Percentiles rank a stretch among this genome's conserved stretches.
Conservation (phyloP, 2,329 filamentous ascomycete species). For the Epichloe festucae region DNA sequence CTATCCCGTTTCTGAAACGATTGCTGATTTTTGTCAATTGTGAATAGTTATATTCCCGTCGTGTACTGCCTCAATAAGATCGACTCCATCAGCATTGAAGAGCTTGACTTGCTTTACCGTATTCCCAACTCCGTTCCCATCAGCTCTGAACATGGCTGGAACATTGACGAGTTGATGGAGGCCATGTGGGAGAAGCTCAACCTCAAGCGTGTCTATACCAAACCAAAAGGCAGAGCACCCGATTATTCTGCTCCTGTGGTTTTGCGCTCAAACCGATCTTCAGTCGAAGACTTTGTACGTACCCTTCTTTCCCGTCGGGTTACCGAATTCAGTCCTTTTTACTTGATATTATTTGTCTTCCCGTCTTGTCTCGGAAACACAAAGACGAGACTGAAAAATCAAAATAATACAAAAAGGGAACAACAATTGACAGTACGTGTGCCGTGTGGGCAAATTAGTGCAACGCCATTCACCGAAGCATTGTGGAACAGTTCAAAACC, state of each 20-base stretch:
- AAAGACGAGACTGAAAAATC: neutral
- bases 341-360: neutral
- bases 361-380: neutral
- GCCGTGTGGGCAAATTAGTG: slow-evolving; percentile 48
- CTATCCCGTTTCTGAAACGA: neutral
- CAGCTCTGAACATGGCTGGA: slow-evolving; percentile 96
- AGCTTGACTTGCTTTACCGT: slow-evolving; percentile 87
- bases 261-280: slow-evolving; percentile 67
- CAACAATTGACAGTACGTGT: slow-evolving; percentile 1
- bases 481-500: slow-evolving; percentile 88
- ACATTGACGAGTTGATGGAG: slow-evolving; percentile 91
- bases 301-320: slow-evolving; percentile 3
- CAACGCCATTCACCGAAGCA: slow-evolving; percentile 92
- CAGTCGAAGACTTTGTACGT: slow-evolving; percentile 93
- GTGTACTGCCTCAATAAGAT: slow-evolving; percentile 99
- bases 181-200: slow-evolving; percentile 97
- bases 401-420: neutral
- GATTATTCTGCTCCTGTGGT: slow-evolving; percentile 91
- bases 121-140: slow-evolving; percentile 97
- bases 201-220: slow-evolving; percentile 87
- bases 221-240: slow-evolving; percentile 88
- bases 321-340: neutral
- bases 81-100: slow-evolving; percentile 93
- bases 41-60: slow-evolving; percentile 80
- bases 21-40: neutral